phyloP scores from a whole-genome alignment of 176 grass and related monocot species.

The Carex cristatella region DNA sequence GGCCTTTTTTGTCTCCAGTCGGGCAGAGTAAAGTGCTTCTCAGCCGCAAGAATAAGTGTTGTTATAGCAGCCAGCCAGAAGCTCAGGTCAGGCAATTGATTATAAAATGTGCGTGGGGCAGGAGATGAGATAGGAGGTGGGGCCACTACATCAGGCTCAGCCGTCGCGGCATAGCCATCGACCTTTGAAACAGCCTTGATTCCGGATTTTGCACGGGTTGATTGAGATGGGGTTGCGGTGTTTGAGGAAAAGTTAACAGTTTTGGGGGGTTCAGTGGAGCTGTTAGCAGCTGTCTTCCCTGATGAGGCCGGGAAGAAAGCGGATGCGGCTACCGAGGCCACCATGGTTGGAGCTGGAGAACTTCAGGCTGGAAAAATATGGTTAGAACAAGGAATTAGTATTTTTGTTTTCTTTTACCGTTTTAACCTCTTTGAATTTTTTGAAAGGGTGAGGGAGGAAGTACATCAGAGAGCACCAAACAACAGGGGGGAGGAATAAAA shows the following conservation, averaged over 20 bases:
- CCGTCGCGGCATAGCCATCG: conserved; percentile 38
- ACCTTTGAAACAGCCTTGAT: conserved; percentile 66
- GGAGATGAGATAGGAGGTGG: conserved; percentile 21
- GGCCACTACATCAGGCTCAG: conserved; percentile 40
- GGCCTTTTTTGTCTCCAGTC: conserved; percentile 93
- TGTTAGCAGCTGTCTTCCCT: conserved; percentile 21
- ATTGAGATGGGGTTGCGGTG: conserved; percentile 31
- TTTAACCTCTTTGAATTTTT: background rate
- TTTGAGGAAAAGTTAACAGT: conserved; percentile 43
- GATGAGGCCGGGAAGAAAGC: conserved; percentile 58
- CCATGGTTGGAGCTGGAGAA: conserved; percentile 32
- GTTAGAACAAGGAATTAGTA: background rate
- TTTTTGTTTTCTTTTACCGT: background rate
- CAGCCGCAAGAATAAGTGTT: conserved; percentile 83
- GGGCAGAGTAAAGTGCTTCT: conserved; percentile 79
- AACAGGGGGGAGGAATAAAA: background rate
- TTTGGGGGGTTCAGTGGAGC: conserved; percentile 38
- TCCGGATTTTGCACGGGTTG: conserved; percentile 40
- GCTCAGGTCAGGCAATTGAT: conserved; percentile 96
- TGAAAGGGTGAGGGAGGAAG: background rate
- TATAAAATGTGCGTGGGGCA: conserved; percentile 69
- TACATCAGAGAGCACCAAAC: background rate
- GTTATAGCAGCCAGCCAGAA: conserved; percentile 84
- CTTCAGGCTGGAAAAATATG: conserved; percentile 6
- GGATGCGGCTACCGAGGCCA: conserved; percentile 49